Conservation (phyloP, 2,329 filamentous ascomycete species). For the Amylocarpus encephaloides region DNA sequence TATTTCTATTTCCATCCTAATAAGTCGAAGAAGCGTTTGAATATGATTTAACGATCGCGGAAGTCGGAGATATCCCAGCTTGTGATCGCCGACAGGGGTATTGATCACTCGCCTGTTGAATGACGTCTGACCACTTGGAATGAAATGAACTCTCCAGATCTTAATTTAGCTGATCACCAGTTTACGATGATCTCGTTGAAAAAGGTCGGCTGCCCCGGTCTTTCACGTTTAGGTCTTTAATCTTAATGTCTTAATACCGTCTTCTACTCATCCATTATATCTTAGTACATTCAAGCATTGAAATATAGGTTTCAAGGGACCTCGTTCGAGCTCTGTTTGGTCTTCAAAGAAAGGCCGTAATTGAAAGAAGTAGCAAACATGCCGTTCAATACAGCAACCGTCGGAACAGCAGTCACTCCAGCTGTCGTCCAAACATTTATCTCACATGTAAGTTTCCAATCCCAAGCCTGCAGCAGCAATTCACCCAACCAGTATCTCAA, state of each 20-base stretch:
- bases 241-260: no score
- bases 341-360: not conserved
- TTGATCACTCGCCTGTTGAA: not conserved
- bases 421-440: constrained; percentile 82
- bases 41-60: no score
- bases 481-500: constrained; percentile 63
- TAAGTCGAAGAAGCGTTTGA: no score
- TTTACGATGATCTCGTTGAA: no score
- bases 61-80: no score
- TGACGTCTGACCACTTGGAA: not conserved
- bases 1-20: no score
- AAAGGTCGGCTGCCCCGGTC: no score
- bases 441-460: constrained; percentile 60
- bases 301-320: no score
- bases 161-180: no score
- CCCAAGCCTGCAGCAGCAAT: not conserved
- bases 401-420: constrained; percentile 79
- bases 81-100: not conserved
- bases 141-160: not conserved
- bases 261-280: no score
- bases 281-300: no score
- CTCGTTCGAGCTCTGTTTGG: not conserved
- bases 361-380: constrained; percentile 17
- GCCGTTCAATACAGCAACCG: constrained; percentile 68
- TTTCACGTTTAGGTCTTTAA: no score